These are phyloP conservation scores for Penicillium verrucosum DNA, from an alignment of 2,329 filamentous ascomycete species.

Conservation along the genomic window DNA sequence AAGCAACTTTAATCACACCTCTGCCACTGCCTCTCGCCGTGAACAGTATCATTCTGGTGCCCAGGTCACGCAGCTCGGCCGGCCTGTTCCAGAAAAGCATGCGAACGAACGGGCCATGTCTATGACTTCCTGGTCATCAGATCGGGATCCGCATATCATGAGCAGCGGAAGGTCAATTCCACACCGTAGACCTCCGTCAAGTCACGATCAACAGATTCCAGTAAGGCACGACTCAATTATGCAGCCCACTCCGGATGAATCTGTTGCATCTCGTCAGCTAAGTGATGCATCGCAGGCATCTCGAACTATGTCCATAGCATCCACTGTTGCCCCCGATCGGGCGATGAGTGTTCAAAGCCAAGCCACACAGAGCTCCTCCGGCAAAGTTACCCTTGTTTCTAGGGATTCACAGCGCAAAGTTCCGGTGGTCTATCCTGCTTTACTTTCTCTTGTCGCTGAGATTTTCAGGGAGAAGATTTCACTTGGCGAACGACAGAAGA, in stretches of 20 bases:
- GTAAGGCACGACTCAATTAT: constrained; percentile 44
- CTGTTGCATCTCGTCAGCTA: constrained; percentile 37
- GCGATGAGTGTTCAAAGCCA: constrained; percentile 56
- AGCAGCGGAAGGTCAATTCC: constrained; percentile 83
- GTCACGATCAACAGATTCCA: constrained; percentile 34
- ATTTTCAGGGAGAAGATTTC: constrained; percentile 87
- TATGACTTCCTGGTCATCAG: constrained; percentile 77
- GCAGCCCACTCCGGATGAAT: constrained; percentile 38
- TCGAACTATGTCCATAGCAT: constrained; percentile 90
- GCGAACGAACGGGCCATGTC: constrained; percentile 97
- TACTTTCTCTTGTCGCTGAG: constrained; percentile 88
- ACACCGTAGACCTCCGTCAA: constrained; percentile 62
- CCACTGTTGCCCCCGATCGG: constrained; percentile 57
- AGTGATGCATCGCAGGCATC: constrained; percentile 45
- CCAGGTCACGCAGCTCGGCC: constrained; percentile 85
- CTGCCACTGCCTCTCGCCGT: constrained; percentile 74
- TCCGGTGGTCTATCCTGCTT: constrained; percentile 87
- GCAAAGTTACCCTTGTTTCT: constrained; percentile 55
- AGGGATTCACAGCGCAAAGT: constrained; percentile 64
- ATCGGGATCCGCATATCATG: constrained; percentile 80
- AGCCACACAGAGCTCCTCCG: constrained; percentile 50
- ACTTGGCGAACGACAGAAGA: constrained; percentile 86
- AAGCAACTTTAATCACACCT: constrained; percentile 61
- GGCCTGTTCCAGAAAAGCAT: constrained; percentile 84
- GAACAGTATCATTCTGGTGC: constrained; percentile 63